Percentiles rank a stretch among this genome's conserved stretches.
Evolutionary conservation across 768 basidiomycete species (phyloP).

Genomic region (Tulasnella sp.): DNA sequence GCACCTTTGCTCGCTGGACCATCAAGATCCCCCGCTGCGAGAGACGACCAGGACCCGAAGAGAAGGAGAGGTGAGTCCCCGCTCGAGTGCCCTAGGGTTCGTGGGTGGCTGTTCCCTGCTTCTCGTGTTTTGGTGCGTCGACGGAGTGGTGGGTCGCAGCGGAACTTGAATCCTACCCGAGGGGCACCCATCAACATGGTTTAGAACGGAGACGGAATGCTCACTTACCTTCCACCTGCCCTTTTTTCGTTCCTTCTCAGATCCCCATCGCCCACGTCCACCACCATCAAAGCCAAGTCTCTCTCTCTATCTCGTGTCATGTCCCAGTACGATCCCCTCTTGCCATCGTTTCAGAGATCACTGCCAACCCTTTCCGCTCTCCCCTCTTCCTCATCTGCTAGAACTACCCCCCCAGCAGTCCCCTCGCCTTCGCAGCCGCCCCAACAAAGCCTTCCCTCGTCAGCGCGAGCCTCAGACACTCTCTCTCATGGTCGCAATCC

Average conservation of each 20-base stretch:
- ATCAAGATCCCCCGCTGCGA: neutral
- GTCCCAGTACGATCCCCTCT: conserved; percentile 26
- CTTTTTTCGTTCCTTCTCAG: conserved; percentile 5
- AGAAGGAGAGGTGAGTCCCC: conserved; percentile 9
- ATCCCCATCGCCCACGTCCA: conserved; percentile 23
- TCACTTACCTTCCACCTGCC: conserved; percentile 8
- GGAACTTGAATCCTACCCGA: conserved; percentile 19
- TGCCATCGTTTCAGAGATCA: conserved; percentile 26
- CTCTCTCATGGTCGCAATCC: neutral
- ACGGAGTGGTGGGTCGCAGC: neutral
- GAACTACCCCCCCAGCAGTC: neutral
- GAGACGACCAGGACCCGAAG: neutral
- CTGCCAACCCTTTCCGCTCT: conserved; percentile 21
- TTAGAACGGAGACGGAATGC: neutral
- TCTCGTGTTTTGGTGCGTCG: neutral
- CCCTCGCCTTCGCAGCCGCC: neutral
- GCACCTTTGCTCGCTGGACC: neutral
- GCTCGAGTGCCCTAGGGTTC: neutral
- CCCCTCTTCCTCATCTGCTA: conserved; percentile 19
- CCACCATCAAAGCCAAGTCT: neutral
- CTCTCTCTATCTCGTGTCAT: conserved; percentile 2
- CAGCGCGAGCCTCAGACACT: neutral
- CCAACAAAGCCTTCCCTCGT: neutral
- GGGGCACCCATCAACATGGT: neutral
- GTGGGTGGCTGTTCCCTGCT: conserved; percentile 12